phyloP scores from a whole-genome alignment of 192 early-diverging fungal species.

The Coemansia sp. region DNA sequence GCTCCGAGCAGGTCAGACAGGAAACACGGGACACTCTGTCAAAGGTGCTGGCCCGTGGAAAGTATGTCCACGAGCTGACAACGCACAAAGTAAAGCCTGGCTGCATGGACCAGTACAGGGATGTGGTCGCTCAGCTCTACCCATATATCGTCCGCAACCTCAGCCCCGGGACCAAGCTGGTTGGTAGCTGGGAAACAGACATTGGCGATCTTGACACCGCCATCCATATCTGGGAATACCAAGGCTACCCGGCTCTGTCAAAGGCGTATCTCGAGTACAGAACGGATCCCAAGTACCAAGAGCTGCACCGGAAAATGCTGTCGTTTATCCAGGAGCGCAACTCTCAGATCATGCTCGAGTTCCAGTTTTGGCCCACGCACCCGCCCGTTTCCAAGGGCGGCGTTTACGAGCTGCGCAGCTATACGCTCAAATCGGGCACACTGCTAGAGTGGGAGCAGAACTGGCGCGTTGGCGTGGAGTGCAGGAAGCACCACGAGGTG shows the following conservation, averaged over 20 bases:
- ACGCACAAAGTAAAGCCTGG: slow-evolving; percentile 86
- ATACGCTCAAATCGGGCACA: slow-evolving; percentile 82
- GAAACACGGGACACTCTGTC: slow-evolving; percentile 67
- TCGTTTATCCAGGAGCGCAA: slow-evolving; percentile 71
- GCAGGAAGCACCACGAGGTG: slow-evolving; percentile 80
- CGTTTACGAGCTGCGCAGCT: slow-evolving; percentile 91
- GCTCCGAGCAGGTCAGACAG: slow-evolving; percentile 63
- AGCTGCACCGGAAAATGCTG: slow-evolving; percentile 66
- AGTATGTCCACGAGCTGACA: slow-evolving; percentile 88
- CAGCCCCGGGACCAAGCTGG: slow-evolving; percentile 74
- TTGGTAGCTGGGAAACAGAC: slow-evolving; percentile 85
- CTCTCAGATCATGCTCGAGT: slow-evolving; percentile 88
- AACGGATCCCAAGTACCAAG: slow-evolving; percentile 65
- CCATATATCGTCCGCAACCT: slow-evolving; percentile 75
- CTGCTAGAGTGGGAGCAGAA: slow-evolving; percentile 92
- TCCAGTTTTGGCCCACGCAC: slow-evolving; percentile 85
- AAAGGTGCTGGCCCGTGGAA: slow-evolving; percentile 77
- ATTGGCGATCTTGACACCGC: slow-evolving; percentile 87
- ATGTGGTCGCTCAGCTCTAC: slow-evolving; percentile 73
- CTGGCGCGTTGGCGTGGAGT: slow-evolving; percentile 87
- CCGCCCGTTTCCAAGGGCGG: slow-evolving; percentile 75
- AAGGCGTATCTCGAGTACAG: slow-evolving; percentile 62
- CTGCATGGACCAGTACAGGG: slow-evolving; percentile 80
- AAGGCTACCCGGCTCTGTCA: slow-evolving; percentile 80
- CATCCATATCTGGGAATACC: slow-evolving; percentile 90